phyloP scores from a whole-genome alignment of 768 basidiomycete species.

The Fomitopsis serialis region DNA sequence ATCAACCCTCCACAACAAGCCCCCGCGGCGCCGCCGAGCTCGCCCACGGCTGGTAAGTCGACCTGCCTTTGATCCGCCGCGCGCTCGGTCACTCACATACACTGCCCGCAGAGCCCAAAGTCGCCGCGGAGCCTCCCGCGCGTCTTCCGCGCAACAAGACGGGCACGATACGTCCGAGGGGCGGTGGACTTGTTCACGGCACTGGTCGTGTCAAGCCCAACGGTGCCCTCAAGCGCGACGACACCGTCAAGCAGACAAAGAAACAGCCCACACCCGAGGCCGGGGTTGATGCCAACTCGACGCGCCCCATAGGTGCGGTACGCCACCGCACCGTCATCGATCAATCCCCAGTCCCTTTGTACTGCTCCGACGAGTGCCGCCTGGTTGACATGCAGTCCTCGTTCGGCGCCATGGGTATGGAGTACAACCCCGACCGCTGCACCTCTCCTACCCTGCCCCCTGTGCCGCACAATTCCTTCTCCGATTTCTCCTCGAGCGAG shows the following conservation, averaged over 20 bases:
- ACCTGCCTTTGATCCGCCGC: not conserved
- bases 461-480: slow-evolving; percentile 35
- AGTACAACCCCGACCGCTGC: slow-evolving; percentile 38
- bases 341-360: slow-evolving; percentile 74
- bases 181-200: slow-evolving; percentile 57
- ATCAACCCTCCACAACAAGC: slow-evolving; percentile 26
- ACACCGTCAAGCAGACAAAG: slow-evolving; percentile 16
- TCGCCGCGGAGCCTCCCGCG: slow-evolving; percentile 17
- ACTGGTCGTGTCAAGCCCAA: slow-evolving; percentile 60
- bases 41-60: slow-evolving; percentile 36
- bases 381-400: slow-evolving; percentile 47
- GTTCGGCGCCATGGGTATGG: slow-evolving; percentile 35
- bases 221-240: slow-evolving; percentile 43
- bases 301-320: slow-evolving; percentile 27
- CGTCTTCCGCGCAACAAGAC: slow-evolving; percentile 28
- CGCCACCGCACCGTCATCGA: slow-evolving; percentile 70
- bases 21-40: slow-evolving; percentile 34
- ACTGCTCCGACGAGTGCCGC: slow-evolving; percentile 78
- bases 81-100: slow-evolving; percentile 9
- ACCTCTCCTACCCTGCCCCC: slow-evolving; percentile 33
- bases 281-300: slow-evolving; percentile 9
- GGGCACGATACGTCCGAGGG: slow-evolving; percentile 31
- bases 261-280: slow-evolving; percentile 13
- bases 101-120: slow-evolving; percentile 24
- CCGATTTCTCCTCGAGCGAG: slow-evolving; percentile 26